Evolutionary conservation across 1,284 basidiomycete species (phyloP).

Genomic region (Heterobasidion annosum): DNA sequence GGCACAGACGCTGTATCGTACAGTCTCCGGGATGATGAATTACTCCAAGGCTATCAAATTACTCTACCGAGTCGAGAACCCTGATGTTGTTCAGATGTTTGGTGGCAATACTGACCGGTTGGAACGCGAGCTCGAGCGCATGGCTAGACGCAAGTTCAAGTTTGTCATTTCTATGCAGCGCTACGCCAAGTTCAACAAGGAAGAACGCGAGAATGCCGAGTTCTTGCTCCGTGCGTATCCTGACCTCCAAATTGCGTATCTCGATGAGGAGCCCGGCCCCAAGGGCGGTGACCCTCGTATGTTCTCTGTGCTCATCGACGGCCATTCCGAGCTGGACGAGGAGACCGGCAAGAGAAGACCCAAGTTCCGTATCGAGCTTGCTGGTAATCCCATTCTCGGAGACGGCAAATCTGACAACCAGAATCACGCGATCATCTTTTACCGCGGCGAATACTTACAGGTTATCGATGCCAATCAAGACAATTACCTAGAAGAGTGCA

Average conservation of each 20-base stretch:
- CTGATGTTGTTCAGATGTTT: conserved; percentile 95
- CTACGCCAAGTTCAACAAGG: conserved; percentile 99
- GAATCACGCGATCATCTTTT: conserved; percentile 99
- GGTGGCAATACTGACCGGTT: conserved; percentile 96
- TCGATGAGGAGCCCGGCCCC: conserved; percentile 90
- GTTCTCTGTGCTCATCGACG: conserved; percentile 94
- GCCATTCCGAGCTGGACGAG: conserved; percentile 93
- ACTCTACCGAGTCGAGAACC: conserved; percentile 98
- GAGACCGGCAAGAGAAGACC: conserved; percentile 86
- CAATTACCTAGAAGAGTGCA: conserved; percentile 98
- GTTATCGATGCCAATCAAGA: conserved; percentile 99
- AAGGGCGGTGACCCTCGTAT: conserved; percentile 87
- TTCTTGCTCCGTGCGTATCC: conserved; percentile 97
- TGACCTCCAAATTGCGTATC: conserved; percentile 96
- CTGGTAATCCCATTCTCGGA: conserved; percentile 98
- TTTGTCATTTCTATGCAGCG: conserved; percentile 99
- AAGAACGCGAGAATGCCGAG: conserved; percentile 98
- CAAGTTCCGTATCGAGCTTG: conserved; percentile 97
- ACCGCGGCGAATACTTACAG: conserved; percentile 97
- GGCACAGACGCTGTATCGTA: conserved; percentile 97
- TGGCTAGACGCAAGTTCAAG: conserved; percentile 98
- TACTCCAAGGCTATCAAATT: conserved; percentile 99
- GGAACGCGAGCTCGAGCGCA: conserved; percentile 93
- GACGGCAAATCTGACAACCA: conserved; percentile 99
- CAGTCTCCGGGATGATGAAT: conserved; percentile 99